Evolutionary conservation across 345 rosid species (phyloP), one percentile per base, ranked within the genome.

Genomic region (Eucalyptus melliodora): DNA sequence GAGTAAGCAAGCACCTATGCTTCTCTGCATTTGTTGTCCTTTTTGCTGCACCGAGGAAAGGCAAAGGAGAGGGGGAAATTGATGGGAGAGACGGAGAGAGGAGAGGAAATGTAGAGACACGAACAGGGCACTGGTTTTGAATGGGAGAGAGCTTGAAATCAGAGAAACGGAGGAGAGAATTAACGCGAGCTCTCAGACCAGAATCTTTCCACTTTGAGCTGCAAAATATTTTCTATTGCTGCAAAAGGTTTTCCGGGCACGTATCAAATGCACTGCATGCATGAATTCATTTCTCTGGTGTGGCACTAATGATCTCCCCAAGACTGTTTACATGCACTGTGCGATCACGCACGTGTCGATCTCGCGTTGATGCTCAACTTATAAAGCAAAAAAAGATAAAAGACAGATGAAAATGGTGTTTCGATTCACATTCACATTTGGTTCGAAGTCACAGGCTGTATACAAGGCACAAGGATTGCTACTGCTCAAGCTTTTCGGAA

Each of bases 321-420:
- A 59, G 15, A 59, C 30, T 11, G 65, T 59, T 59, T 24, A 11
- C 30, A 26, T 10, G 30, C 65, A 10, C 3, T 4, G 3, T 19
- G 60, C 11, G 60, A 55, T 19, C 26, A 19, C 11, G 1, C 24
- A 1, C 60, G 4, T 55, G 9, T 3, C 5, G 60, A 19, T 23
- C 2, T 21, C 11, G 27, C 1, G 5, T 55, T 55, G 60, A 55
- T 55, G 60, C 26, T 55, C 5, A 21, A 55, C 27, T 55, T 55
- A 55, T 3, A 23, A 55, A 8, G 11, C 7, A 59, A 24, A 59
- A 0, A 59, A 0, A 5, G 30, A 24, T 24, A 5, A 59, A 3
- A 59, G 30, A 56, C 6, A 56, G 62, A 53, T 2, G 62, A 56
- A 24, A 56, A 24, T 56, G 30, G 30, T 9, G 30, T 59, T 24